These are phyloP conservation scores for Peronospora farinosa DNA, from an alignment of 352 stramenopile genomes.

Conservation along the genomic window DNA sequence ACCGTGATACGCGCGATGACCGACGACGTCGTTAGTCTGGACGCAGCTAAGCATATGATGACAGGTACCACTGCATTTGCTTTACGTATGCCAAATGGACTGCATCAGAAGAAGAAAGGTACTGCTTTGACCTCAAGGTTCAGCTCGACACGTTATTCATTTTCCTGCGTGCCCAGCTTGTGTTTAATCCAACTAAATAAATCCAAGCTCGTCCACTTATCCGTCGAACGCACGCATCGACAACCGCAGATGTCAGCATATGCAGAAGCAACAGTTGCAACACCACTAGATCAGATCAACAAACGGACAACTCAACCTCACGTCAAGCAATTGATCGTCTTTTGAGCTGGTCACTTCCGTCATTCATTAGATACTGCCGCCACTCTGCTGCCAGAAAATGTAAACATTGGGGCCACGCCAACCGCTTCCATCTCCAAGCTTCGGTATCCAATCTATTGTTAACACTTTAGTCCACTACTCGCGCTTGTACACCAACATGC, in stretches of 20 bases:
- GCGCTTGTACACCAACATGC: constrained; percentile 65
- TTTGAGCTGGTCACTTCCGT: constrained; percentile 8
- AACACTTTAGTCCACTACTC: constrained; percentile 10
- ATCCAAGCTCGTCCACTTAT: constrained; percentile 48
- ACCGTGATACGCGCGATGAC: constrained; percentile 40
- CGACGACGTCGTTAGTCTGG: constrained; percentile 33
- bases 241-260: constrained; percentile 14
- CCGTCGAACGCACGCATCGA: constrained; percentile 29
- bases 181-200: constrained; percentile 64
- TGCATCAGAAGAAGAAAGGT: constrained; percentile 2
- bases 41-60: neutral
- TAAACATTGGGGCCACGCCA: constrained; percentile 1
- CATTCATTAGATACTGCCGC: constrained; percentile 15
- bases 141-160: constrained; percentile 11
- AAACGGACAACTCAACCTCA: constrained; percentile 16
- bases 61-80: constrained; percentile 15
- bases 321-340: constrained; percentile 9
- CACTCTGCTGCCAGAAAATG: constrained; percentile 9
- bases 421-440: constrained; percentile 9
- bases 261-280: constrained; percentile 10
- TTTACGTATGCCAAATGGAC: constrained; percentile 18
- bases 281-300: constrained; percentile 19
- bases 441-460: constrained; percentile 16
- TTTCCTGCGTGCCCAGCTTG: constrained; percentile 42
- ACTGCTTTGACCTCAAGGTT: constrained; percentile 13